Evolutionary conservation across 1,284 basidiomycete genomes (phyloP).

Genomic region (Schizophyllum commune): DNA sequence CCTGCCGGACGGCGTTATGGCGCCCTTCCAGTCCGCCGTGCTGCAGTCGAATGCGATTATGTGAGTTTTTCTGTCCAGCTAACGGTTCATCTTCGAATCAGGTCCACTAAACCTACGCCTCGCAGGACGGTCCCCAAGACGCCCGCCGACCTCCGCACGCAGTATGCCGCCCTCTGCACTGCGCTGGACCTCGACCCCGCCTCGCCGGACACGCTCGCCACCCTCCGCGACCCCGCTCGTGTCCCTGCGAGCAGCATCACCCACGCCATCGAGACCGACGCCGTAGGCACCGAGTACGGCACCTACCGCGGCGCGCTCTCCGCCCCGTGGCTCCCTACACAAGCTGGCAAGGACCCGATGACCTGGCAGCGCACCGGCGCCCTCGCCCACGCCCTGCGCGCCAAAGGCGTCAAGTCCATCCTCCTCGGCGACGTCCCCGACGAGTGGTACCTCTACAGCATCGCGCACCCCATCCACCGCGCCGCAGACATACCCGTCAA

Average conservation of each 20-base stretch:
- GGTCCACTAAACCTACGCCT: too few relatives aligned
- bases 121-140: conserved; percentile 45
- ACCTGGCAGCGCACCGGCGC: conserved; percentile 58
- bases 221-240: conserved; percentile 40
- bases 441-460: conserved; percentile 72
- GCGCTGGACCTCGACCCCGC: conserved; percentile 48
- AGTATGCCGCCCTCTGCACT: conserved; percentile 54
- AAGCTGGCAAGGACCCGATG: conserved; percentile 47
- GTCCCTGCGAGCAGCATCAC: conserved; percentile 45
- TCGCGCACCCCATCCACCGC: conserved; percentile 49
- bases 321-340: conserved; percentile 41
- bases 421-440: conserved; percentile 63
- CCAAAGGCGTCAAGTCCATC: conserved; percentile 53
- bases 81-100: background rate
- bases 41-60: conserved; percentile 70
- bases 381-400: conserved; percentile 44
- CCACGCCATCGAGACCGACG: conserved; percentile 47
- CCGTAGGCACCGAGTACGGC: conserved; percentile 40
- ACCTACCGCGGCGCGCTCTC: conserved; percentile 66
- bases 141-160: conserved; percentile 44
- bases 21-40: conserved; percentile 60
- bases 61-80: conserved; percentile 27
- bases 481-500: conserved; percentile 47
- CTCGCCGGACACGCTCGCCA: conserved; percentile 36
- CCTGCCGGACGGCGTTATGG: conserved; percentile 44